A percentile compares a stretch with the other conserved stretches of the same genome.
These are phyloP conservation scores for Septoria linicola DNA, from an alignment of 2,329 filamentous ascomycete genomes.

Conservation along the genomic window DNA sequence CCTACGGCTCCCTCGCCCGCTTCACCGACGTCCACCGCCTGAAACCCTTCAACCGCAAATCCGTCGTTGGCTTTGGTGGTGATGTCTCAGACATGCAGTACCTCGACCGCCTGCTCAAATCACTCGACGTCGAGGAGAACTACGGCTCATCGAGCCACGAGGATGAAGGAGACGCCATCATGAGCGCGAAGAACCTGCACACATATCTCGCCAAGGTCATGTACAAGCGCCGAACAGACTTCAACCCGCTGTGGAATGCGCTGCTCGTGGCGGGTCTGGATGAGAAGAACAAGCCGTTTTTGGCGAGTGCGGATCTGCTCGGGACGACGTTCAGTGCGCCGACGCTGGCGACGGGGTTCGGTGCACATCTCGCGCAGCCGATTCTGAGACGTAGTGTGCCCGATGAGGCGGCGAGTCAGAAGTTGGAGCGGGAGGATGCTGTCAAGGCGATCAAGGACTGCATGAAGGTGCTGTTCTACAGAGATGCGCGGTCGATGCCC, in stretches of 20 bases:
- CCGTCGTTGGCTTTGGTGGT: constrained; percentile 89
- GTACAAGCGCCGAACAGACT: constrained; percentile 90
- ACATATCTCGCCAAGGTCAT: constrained; percentile 95
- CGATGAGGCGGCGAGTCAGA: constrained; percentile 73
- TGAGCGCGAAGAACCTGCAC: constrained; percentile 92
- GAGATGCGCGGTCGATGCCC: constrained; percentile 90
- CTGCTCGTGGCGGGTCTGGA: constrained; percentile 88
- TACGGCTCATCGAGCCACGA: constrained; percentile 65
- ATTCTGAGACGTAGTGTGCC: constrained; percentile 81
- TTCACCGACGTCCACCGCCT: constrained; percentile 97
- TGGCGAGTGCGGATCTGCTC: constrained; percentile 86
- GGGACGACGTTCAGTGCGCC: constrained; percentile 89
- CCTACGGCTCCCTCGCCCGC: constrained; percentile 90
- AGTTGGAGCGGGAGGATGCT: constrained; percentile 74
- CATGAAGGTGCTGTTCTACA: constrained; percentile 98
- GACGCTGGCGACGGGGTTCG: constrained; percentile 89
- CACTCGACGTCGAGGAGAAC: constrained; percentile 83
- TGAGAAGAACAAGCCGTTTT: constrained; percentile 75
- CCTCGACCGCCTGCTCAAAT: constrained; percentile 84
- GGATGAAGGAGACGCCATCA: constrained; percentile 52
- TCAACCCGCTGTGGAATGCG: constrained; percentile 97
- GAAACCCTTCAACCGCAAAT: constrained; percentile 77
- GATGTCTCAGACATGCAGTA: constrained; percentile 99
- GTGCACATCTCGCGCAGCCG: constrained; percentile 87
- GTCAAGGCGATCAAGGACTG: constrained; percentile 82